These are phyloP conservation scores for Trypanosoma boissoni DNA, from an alignment of 208 protist genomes.

Conservation along the genomic window DNA sequence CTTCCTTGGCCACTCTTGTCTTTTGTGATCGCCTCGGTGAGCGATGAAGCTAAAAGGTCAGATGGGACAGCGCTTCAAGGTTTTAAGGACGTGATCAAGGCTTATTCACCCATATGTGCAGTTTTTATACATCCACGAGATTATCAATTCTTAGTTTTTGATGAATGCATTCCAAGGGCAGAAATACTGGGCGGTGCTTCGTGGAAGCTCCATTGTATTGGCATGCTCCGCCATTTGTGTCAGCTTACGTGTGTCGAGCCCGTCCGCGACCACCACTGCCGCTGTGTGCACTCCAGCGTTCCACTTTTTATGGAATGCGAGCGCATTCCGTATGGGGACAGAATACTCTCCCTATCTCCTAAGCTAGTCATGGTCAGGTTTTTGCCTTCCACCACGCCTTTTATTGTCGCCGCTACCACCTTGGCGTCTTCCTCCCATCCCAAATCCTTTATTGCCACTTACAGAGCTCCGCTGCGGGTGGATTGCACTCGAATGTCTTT, in stretches of 20 bases:
- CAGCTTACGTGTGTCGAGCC: neutral
- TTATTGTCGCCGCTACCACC: neutral
- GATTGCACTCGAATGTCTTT: neutral
- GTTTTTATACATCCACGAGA: neutral
- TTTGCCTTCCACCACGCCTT: neutral
- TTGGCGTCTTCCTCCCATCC: neutral
- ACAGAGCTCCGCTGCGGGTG: no score
- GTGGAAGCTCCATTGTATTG: neutral
- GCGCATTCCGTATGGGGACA: neutral
- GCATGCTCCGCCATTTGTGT: neutral
- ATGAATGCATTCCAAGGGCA: neutral
- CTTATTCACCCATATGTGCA: neutral
- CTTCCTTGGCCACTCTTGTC: no score
- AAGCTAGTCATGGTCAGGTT: neutral
- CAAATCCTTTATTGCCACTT: neutral
- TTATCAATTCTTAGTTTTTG: neutral
- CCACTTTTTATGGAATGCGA: neutral
- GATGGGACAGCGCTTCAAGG: neutral
- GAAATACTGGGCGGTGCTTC: neutral
- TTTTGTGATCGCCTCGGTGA: no score
- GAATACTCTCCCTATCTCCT: neutral
- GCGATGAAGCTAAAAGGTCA: neutral
- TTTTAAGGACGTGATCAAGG: neutral
- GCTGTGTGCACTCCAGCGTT: neutral
- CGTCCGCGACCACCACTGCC: neutral